Conservation (phyloP, 2,329 filamentous ascomycete genomes). For the Monosporascus sp. region DNA sequence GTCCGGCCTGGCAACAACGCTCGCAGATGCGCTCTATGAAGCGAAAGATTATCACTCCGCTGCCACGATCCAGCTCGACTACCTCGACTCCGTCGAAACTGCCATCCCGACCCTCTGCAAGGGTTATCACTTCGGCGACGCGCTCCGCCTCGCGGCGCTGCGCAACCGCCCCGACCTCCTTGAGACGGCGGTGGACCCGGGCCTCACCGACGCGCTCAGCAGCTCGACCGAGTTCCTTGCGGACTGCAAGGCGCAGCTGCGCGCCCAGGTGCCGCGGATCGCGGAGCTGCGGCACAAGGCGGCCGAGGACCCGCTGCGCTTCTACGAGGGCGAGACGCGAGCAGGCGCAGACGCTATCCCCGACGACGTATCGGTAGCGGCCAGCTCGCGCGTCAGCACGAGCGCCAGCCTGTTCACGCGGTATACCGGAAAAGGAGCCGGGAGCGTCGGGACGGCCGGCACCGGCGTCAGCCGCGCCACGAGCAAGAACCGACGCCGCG, state of each 20-base stretch:
- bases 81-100: slow-evolving; percentile 65
- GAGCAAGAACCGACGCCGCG: slow-evolving; percentile 78
- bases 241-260: slow-evolving; percentile 82
- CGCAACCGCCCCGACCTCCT: slow-evolving; percentile 59
- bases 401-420: slow-evolving; percentile 86
- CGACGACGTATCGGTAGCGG: slow-evolving; percentile 87
- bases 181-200: slow-evolving; percentile 64
- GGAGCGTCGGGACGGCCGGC: slow-evolving; percentile 60
- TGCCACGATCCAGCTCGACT: slow-evolving; percentile 74
- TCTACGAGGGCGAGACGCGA: slow-evolving; percentile 73
- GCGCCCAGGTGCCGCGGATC: slow-evolving; percentile 80
- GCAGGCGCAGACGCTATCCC: slow-evolving; percentile 63
- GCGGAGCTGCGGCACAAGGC: slow-evolving; percentile 77
- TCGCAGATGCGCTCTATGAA: slow-evolving; percentile 77
- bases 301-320: slow-evolving; percentile 76
- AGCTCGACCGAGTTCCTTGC: slow-evolving; percentile 86
- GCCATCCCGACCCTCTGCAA: slow-evolving; percentile 79
- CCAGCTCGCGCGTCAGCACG: slow-evolving; percentile 73
- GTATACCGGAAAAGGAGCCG: slow-evolving; percentile 68
- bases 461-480: slow-evolving; percentile 74
- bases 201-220: slow-evolving; percentile 74
- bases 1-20: slow-evolving; percentile 60
- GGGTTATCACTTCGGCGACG: slow-evolving; percentile 81
- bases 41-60: slow-evolving; percentile 78
- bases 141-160: slow-evolving; percentile 69